A percentile compares a stretch with the other conserved stretches of the same genome.
Conservation (phyloP, 805 yeast species). For the Wickerhamomyces rabaulensis region DNA sequence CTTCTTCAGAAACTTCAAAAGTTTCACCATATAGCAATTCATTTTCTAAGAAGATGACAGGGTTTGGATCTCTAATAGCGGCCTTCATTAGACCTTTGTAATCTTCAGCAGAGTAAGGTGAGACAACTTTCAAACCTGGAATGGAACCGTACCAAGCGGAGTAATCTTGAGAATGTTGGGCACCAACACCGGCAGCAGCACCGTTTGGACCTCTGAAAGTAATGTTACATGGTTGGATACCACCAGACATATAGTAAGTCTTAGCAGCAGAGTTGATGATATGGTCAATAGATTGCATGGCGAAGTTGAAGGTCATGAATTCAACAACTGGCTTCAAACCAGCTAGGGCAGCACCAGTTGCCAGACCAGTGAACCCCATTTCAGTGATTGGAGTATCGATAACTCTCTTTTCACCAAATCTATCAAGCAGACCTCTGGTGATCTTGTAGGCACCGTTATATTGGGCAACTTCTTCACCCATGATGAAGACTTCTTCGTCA, state of each 20-base stretch:
- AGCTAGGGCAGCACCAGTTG: slow-evolving; percentile 78
- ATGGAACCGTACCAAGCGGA: slow-evolving; percentile 97
- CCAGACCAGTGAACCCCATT: slow-evolving; percentile 96
- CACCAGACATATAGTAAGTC: slow-evolving; percentile 99
- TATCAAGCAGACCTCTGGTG: slow-evolving; percentile 91
- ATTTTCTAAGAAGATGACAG: slow-evolving; percentile 92
- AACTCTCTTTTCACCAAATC: slow-evolving; percentile 60
- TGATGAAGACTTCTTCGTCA: slow-evolving; percentile 87
- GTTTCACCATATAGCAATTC: slow-evolving; percentile 92
- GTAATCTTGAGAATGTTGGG: slow-evolving; percentile 98
- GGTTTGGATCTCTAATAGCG: slow-evolving; percentile 97
- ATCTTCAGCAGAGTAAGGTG: slow-evolving; percentile 95
- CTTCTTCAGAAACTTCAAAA: slow-evolving; percentile 87
- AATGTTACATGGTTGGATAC: slow-evolving; percentile 94
- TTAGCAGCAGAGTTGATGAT: slow-evolving; percentile 98
- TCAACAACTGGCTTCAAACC: slow-evolving; percentile 94
- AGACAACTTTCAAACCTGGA: slow-evolving; percentile 95
- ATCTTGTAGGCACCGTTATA: slow-evolving; percentile 99
- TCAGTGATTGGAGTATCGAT: slow-evolving; percentile 97
- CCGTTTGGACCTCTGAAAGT: slow-evolving; percentile 99
- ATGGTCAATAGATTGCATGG: slow-evolving; percentile 99
- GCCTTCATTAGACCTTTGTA: slow-evolving; percentile 94
- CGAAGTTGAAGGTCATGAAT: slow-evolving; percentile 98
- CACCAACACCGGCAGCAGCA: slow-evolving; percentile 99
- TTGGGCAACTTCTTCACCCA: slow-evolving; percentile 99